phyloP scores from a whole-genome alignment of 352 stramenopile species.

The Globisporangium spinosum region DNA sequence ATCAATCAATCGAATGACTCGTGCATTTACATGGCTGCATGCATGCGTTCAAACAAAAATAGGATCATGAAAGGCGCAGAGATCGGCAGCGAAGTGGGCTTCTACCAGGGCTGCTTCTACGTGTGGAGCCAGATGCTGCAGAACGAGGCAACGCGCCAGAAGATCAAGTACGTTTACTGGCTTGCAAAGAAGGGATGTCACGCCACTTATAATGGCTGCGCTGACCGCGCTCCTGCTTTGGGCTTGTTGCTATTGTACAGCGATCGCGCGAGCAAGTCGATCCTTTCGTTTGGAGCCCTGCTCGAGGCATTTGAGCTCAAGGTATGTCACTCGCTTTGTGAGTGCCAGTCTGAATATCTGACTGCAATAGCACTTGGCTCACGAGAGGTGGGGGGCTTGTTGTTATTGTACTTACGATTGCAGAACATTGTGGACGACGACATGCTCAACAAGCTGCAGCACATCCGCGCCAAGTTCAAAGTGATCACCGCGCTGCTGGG shows the following conservation, averaged over 20 bases:
- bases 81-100: constrained; percentile 78
- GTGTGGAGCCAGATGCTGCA: constrained; percentile 66
- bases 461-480: constrained; percentile 83
- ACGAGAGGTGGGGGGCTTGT: not conserved
- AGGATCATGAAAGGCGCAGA: constrained; percentile 77
- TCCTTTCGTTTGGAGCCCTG: constrained; percentile 48
- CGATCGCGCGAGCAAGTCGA: constrained; percentile 51
- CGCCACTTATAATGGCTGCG: not conserved
- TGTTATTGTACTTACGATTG: not conserved
- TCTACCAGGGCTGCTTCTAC: constrained; percentile 76
- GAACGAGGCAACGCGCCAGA: constrained; percentile 25
- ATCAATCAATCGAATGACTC: not conserved
- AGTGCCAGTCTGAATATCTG: too few relatives aligned
- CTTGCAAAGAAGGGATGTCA: not conserved
- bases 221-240: not conserved
- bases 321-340: constrained; percentile 23
- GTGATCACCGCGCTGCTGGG: constrained; percentile 63
- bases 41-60: not conserved
- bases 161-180: constrained; percentile 38
- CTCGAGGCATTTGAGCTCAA: constrained; percentile 62
- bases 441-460: constrained; percentile 63
- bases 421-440: constrained; percentile 82
- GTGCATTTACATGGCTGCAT: not conserved
- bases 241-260: constrained; percentile 19
- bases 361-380: not conserved